These are phyloP conservation scores for Populus hybrid DNA, from an alignment of 441 rosid genomes.

Conservation along the genomic window DNA sequence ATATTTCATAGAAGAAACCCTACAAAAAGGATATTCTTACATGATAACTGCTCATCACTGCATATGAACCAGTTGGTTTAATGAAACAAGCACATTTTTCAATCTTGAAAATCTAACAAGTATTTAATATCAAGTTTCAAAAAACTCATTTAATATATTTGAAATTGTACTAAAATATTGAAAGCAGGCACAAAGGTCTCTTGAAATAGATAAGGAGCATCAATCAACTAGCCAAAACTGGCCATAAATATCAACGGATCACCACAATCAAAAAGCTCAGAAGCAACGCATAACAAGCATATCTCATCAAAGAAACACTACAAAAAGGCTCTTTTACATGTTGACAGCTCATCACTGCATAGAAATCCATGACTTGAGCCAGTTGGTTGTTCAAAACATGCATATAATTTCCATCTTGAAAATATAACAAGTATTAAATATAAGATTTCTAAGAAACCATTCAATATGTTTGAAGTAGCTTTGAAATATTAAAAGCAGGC, in stretches of 20 bases:
- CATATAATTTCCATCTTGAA: too few relatives aligned
- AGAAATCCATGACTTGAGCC: too few relatives aligned
- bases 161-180: background rate
- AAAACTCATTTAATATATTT: too few relatives aligned
- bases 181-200: background rate
- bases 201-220: background rate
- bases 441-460: background rate
- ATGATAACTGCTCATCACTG: constrained; percentile 47
- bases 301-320: constrained; percentile 35
- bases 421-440: too few relatives aligned
- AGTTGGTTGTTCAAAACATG: background rate
- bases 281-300: constrained; percentile 47
- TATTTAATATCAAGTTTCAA: background rate
- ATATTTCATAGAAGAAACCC: constrained; percentile 31
- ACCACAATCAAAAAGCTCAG: constrained; percentile 9
- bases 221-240: background rate
- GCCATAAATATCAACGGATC: too few relatives aligned
- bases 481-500: background rate
- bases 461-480: background rate
- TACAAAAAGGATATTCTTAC: constrained; percentile 27
- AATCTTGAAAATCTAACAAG: background rate
- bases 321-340: constrained; percentile 26
- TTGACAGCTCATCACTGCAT: constrained; percentile 40
- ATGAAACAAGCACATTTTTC: background rate
- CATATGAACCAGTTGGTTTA: background rate